These are phyloP conservation scores for Phanerochaete sordida DNA, from an alignment of 768 basidiomycete genomes.

Conservation along the genomic window DNA sequence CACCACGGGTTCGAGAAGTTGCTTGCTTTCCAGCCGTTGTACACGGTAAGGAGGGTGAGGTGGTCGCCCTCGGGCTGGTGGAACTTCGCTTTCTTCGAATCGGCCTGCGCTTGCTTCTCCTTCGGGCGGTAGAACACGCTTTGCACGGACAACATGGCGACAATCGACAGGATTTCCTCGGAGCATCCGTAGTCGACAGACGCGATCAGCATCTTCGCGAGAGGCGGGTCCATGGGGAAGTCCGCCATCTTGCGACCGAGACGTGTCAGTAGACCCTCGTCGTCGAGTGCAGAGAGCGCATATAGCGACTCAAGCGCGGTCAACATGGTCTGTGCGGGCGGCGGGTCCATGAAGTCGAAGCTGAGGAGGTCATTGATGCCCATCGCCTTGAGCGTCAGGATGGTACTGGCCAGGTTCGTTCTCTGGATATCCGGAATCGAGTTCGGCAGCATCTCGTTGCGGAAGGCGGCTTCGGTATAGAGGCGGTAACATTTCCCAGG, in stretches of 20 bases:
- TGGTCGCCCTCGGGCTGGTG: constrained; percentile 99
- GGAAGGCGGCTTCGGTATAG: constrained; percentile 96
- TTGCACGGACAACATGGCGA: constrained; percentile 96
- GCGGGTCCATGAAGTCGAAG: constrained; percentile 99
- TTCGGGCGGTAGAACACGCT: constrained; percentile 99
- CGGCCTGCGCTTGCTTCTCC: constrained; percentile 98
- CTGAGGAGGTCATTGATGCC: constrained; percentile 96
- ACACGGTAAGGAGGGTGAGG: constrained; percentile 86
- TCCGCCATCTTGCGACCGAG: constrained; percentile 99
- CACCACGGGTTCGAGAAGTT: constrained; percentile 99
- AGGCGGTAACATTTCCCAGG: constrained; percentile 98
- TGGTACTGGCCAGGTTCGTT: constrained; percentile 88
- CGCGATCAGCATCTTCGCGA: constrained; percentile 97
- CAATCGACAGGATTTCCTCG: constrained; percentile 94
- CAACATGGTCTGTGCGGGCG: constrained; percentile 94
- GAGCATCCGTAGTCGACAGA: constrained; percentile 97
- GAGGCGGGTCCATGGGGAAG: constrained; percentile 95
- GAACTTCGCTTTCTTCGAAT: constrained; percentile 99
- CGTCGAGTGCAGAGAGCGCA: constrained; percentile 93
- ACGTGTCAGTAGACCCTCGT: constrained; percentile 92
- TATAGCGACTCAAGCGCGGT: constrained; percentile 94
- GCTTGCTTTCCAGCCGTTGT: constrained; percentile 96
- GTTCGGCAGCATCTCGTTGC: constrained; percentile 98
- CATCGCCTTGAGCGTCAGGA: constrained; percentile 97
- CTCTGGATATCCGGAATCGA: constrained; percentile 98